A percentile compares a stretch with the other conserved stretches of the same genome.
These are phyloP conservation scores for Adenanthera pavonina DNA, from an alignment of 306 rosid genomes.

Conservation along the genomic window DNA sequence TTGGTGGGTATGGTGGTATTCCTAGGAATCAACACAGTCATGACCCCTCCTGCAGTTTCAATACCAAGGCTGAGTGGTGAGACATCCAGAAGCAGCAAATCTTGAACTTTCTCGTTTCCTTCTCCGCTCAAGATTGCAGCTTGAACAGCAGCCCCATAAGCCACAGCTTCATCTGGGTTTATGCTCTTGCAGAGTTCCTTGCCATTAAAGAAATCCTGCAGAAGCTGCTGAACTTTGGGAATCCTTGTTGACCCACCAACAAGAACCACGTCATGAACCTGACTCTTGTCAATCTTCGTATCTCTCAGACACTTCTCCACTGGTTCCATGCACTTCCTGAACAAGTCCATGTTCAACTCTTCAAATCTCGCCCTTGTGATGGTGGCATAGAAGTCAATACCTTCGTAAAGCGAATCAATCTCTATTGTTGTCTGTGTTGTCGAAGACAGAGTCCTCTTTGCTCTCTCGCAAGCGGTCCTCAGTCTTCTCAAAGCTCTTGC, in stretches of 20 bases:
- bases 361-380: conserved; percentile 49
- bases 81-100: conserved; percentile 44
- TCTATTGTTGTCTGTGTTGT: conserved; percentile 40
- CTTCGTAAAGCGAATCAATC: conserved; percentile 45
- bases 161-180: conserved; percentile 56
- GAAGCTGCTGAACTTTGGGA: conserved; percentile 47
- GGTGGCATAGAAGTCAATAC: conserved; percentile 35
- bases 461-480: conserved; percentile 49
- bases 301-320: conserved; percentile 47
- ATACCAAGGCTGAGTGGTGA: conserved; percentile 50
- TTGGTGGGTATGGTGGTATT: conserved; percentile 48
- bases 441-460: conserved; percentile 50
- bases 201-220: conserved; percentile 45
- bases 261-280: conserved; percentile 52
- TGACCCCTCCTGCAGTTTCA: conserved; percentile 38
- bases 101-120: conserved; percentile 43
- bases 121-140: conserved; percentile 49
- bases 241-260: conserved; percentile 55
- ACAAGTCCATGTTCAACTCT: conserved; percentile 49
- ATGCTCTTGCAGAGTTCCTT: conserved; percentile 56
- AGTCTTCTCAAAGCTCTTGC: conserved; percentile 43
- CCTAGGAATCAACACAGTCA: conserved; percentile 51
- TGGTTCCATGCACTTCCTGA: conserved; percentile 43
- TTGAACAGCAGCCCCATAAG: conserved; percentile 52
- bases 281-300: conserved; percentile 35